Conservation (phyloP, 2,329 filamentous ascomycete genomes). For the Aureobasidium zeae region DNA sequence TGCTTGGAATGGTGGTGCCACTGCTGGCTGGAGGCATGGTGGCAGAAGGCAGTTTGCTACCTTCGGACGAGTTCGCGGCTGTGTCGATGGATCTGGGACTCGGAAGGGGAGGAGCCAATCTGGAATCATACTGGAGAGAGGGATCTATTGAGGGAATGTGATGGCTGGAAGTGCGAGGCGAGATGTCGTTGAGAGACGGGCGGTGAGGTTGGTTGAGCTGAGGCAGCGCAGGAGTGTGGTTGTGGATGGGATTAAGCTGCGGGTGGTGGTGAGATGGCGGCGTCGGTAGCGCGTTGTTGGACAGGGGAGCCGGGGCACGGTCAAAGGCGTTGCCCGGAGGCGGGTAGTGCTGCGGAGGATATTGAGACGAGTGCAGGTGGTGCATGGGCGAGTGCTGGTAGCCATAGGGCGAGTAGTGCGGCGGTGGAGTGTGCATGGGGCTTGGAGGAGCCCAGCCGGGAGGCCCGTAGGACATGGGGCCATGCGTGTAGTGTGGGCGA, state of each 20-base stretch:
- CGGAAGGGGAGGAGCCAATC: slow-evolving; percentile 39
- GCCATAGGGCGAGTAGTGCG: slow-evolving; percentile 27
- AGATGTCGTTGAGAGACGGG: background rate
- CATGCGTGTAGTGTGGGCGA: slow-evolving; percentile 33
- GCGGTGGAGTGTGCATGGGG: slow-evolving; percentile 34
- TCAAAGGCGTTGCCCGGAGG: slow-evolving; percentile 29
- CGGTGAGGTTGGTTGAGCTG: slow-evolving; percentile 4
- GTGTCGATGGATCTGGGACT: slow-evolving; percentile 11
- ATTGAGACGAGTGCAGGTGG: slow-evolving; percentile 23
- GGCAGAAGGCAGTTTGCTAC: slow-evolving; percentile 2
- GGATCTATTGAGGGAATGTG: background rate
- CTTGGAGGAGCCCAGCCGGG: slow-evolving; percentile 35
- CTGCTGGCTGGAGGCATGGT: slow-evolving; percentile 19
- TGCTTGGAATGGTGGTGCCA: slow-evolving; percentile 43
- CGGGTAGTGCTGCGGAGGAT: slow-evolving; percentile 25
- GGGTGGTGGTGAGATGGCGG: slow-evolving; percentile 24
- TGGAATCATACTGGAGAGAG: slow-evolving; percentile 26
- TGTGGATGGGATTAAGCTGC: slow-evolving; percentile 20
- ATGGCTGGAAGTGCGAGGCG: slow-evolving; percentile 1
- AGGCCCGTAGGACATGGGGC: slow-evolving; percentile 30
- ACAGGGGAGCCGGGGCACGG: slow-evolving; percentile 32
- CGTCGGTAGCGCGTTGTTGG: slow-evolving; percentile 30
- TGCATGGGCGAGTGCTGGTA: slow-evolving; percentile 24
- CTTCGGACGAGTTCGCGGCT: background rate
- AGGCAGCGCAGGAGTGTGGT: slow-evolving; percentile 19